These are phyloP conservation scores for Colletotrichum abscissum DNA, from an alignment of 2,329 filamentous ascomycete species.

Conservation along the genomic window DNA sequence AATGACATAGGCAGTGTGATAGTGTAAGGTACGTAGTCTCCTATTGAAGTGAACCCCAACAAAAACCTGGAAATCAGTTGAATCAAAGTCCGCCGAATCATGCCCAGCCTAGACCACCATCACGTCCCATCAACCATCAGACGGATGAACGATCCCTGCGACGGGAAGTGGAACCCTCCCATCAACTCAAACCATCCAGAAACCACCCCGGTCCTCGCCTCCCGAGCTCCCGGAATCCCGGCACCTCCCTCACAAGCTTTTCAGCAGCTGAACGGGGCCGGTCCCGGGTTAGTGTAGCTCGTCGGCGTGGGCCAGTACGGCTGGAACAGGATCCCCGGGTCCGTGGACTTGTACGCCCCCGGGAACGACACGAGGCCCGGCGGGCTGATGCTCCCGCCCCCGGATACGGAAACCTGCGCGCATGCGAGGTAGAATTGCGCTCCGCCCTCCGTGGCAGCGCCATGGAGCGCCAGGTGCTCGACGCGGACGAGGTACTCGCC, in stretches of 20 bases:
- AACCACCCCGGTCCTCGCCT: not conserved
- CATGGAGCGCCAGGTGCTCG: constrained; percentile 61
- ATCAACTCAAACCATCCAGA: not conserved
- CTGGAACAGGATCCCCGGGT: constrained; percentile 56
- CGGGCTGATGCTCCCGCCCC: constrained; percentile 51
- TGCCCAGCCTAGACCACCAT: not conserved
- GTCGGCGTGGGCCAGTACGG: constrained; percentile 55
- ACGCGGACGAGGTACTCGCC: constrained; percentile 62
- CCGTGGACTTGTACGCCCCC: constrained; percentile 52
- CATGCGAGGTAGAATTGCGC: constrained; percentile 60
- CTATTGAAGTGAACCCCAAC: not conserved
- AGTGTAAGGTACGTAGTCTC: no score
- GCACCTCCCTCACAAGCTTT: not conserved
- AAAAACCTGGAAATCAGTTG: not conserved
- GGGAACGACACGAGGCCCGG: constrained; percentile 52
- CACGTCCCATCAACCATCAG: not conserved
- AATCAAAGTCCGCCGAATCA: not conserved
- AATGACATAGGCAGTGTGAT: not conserved
- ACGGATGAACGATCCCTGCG: not conserved
- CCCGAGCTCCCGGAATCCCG: not conserved
- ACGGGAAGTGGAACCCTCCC: not conserved
- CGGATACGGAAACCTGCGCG: constrained; percentile 51
- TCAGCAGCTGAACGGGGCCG: constrained; percentile 36
- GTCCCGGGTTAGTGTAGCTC: constrained; percentile 45
- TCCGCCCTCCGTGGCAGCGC: constrained; percentile 50